A percentile compares a stretch with the other conserved stretches of the same genome.
These are phyloP conservation scores for Butyriboletus regius DNA, from an alignment of 1,284 basidiomycete genomes.

Conservation along the genomic window DNA sequence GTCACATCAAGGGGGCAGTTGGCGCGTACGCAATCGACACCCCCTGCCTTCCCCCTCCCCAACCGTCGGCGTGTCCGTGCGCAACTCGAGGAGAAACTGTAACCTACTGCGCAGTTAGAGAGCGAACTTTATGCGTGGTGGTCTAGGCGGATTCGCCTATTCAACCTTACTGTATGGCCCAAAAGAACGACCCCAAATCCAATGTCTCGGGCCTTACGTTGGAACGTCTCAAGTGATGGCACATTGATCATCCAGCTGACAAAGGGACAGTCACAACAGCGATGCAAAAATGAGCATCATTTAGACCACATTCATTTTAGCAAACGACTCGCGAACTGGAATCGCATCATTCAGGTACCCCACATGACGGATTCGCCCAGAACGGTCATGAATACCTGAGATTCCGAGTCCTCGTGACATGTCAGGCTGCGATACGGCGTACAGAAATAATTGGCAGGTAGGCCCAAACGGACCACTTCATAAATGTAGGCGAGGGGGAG, in stretches of 20 bases:
- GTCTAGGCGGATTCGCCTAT: constrained; percentile 3
- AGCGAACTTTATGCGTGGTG: constrained; percentile 6
- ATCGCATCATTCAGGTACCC: background rate
- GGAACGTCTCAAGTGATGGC: background rate
- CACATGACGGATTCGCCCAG: constrained; percentile 1
- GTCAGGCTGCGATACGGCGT: background rate
- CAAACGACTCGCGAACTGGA: background rate
- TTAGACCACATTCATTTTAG: background rate
- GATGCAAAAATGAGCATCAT: background rate
- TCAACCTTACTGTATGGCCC: background rate
- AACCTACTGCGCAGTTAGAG: constrained; percentile 15
- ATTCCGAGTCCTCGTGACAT: constrained; percentile 5
- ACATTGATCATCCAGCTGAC: background rate
- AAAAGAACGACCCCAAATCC: background rate
- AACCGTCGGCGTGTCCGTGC: background rate
- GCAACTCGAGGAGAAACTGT: background rate
- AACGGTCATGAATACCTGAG: constrained; percentile 9
- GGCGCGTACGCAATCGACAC: constrained; percentile 15
- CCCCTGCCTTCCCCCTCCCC: constrained; percentile 2
- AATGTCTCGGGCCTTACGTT: constrained; percentile 4
- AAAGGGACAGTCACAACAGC: too few species aligned
- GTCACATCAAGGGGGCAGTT: constrained; percentile 12
- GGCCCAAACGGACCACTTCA: background rate
- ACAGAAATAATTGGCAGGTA: background rate
- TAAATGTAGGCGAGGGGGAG: background rate